Evolutionary conservation across 1,139 yeast genomes (phyloP).

Genomic region (Hemisphaericaspora xylanilytica): DNA sequence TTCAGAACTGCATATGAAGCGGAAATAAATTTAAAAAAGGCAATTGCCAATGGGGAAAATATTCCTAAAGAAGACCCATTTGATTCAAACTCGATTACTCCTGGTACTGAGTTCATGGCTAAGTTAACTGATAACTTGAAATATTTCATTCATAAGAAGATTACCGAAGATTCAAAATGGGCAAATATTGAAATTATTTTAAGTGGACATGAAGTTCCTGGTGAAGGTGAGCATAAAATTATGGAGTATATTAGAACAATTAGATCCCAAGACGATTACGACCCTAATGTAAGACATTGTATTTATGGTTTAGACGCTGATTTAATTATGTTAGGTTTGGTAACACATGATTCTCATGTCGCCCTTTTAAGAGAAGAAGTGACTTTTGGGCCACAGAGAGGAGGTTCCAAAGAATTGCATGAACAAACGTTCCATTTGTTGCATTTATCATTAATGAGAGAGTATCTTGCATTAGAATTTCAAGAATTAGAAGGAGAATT

Average conservation of each 20-base stretch:
- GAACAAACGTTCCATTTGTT: slow-evolving; percentile 80
- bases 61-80: slow-evolving; percentile 77
- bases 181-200: slow-evolving; percentile 77
- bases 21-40: slow-evolving; percentile 67
- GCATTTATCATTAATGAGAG: slow-evolving; percentile 85
- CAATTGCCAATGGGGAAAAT: slow-evolving; percentile 58
- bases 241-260: slow-evolving; percentile 90
- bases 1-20: slow-evolving; percentile 96
- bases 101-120: slow-evolving; percentile 98
- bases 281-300: slow-evolving; percentile 90
- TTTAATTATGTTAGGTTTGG: slow-evolving; percentile 92
- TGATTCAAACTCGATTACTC: slow-evolving; percentile 94
- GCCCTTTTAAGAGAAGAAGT: slow-evolving; percentile 95
- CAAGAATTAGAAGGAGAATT: slow-evolving; percentile 62
- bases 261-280: slow-evolving; percentile 69
- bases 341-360: slow-evolving; percentile 95
- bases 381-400: slow-evolving; percentile 65
- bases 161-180: slow-evolving; percentile 91
- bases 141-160: slow-evolving; percentile 88
- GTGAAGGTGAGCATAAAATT: slow-evolving; percentile 98
- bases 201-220: slow-evolving; percentile 98
- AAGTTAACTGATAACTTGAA: slow-evolving; percentile 78
- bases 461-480: slow-evolving; percentile 86
- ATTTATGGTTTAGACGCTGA: slow-evolving; percentile 98
- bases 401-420: slow-evolving; percentile 53